Base-by-base conservation (phyloP, 108 stramenopile genomes). In the Pseudonitzschia multiseries region DNA sequence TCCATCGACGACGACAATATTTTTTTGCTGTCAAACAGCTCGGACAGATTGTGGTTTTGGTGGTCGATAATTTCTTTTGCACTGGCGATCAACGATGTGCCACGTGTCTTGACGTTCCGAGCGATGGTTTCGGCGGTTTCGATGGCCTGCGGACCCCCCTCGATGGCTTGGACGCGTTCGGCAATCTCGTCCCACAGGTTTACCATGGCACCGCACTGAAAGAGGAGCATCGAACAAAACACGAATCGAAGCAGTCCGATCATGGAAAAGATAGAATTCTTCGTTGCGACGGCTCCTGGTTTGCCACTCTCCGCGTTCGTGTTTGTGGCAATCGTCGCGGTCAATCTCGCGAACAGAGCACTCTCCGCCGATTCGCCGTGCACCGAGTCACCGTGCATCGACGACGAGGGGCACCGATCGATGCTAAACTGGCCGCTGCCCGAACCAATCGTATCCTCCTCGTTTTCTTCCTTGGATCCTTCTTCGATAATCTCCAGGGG, bases 401-500 rank as follows among this genome's bases (percentile, higher is more conserved):
- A 26, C 2, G 24, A 56, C 2, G 13, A 10, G 4, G 54, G 4
- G n/a, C 2, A 8, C 50, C 46, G 17, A 31, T 14, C 29, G 29
- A 15, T n/a, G 29, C 24, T 59, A 14, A 24, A 59, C 10, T 27
- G 22, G 5, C 6, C 29, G 10, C 26, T 27, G 14, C 26, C 24
- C 10, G 27, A 28, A 22, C 12, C 64, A 20, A 44, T 22, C 24
- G 26, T 67, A 20, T 44, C 44, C 44, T 48, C 43, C n/a, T 46
- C 66, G 44, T n/a, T 17, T 42, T 18, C 64, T 28, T 67, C 46
- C 12, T 18, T 4, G 21, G 43, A 22, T 29, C 28, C 66, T 22
- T 67, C 66, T 22, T 48, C 24, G 21, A 67, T 67, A n/a, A 67
- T 41, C 20, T 67, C 66, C 18, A 67, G 36, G 22, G 17, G 66